Conservation (phyloP, 139 green algal genomes). For the Pseudopediastrum boryanum region DNA sequence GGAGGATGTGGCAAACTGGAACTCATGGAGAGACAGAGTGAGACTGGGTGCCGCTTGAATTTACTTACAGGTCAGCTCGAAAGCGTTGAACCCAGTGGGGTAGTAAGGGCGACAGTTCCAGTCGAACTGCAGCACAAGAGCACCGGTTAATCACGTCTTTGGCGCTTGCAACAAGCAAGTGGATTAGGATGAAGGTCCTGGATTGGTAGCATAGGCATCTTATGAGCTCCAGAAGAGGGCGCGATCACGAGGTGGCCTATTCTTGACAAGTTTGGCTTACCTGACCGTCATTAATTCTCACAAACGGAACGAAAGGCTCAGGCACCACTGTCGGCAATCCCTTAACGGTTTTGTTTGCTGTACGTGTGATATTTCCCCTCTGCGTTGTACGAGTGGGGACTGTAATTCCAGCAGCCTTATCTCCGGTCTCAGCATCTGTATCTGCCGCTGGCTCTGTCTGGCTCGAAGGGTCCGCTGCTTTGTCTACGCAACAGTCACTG, state of each 20-base stretch:
- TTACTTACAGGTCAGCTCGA: constrained; percentile 37
- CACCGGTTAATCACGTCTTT: not conserved
- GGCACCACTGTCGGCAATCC: not conserved
- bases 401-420: not conserved
- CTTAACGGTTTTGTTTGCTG: not conserved
- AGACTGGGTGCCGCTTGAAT: no score
- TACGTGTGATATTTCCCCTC: no score
- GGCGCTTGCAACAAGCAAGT: not conserved
- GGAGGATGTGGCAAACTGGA: not conserved
- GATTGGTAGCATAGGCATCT: not conserved
- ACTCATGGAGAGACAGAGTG: constrained; percentile 30
- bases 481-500: not conserved
- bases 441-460: not conserved
- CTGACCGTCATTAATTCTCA: constrained; percentile 17
- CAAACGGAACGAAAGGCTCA: constrained; percentile 14
- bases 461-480: not conserved
- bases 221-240: not conserved
- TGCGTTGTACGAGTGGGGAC: not conserved
- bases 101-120: constrained; percentile 65
- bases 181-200: not conserved
- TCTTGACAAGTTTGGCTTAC: not conserved
- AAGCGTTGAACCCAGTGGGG: constrained; percentile 64
- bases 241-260: not conserved
- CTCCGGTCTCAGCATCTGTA: not conserved
- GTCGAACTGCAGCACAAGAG: constrained; percentile 52